These are phyloP conservation scores for Malassezia slooffiae DNA, from an alignment of 1,284 basidiomycete species.

Conservation along the genomic window DNA sequence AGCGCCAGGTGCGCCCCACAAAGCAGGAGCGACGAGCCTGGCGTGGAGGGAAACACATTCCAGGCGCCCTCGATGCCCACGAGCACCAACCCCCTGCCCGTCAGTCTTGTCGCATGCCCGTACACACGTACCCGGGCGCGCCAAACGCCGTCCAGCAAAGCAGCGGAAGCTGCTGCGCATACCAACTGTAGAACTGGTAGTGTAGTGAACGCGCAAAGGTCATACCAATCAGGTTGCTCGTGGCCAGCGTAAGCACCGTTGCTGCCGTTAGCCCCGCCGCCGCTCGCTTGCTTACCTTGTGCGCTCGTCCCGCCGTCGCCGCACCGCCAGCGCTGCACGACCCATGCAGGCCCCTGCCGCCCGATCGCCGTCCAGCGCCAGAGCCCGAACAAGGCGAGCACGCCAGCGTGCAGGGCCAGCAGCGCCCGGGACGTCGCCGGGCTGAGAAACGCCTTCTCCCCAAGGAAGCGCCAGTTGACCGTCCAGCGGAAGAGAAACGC, in stretches of 20 bases:
- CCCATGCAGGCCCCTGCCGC: conserved; percentile 56
- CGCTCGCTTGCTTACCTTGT: not conserved
- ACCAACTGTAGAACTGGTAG: conserved; percentile 98
- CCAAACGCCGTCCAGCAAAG: conserved; percentile 68
- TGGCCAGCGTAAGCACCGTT: conserved; percentile 69
- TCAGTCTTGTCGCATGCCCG: not conserved
- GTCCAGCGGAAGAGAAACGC: conserved; percentile 93
- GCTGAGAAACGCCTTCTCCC: conserved; percentile 64
- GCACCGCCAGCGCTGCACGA: conserved; percentile 51
- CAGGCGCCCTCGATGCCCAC: conserved; percentile 25
- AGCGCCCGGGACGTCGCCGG: conserved; percentile 57
- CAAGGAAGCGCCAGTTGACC: conserved; percentile 87
- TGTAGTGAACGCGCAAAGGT: conserved; percentile 87
- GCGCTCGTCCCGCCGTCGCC: too few relatives aligned
- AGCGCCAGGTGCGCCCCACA: conserved; percentile 20
- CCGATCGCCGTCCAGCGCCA: conserved; percentile 58
- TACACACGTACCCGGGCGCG: not conserved
- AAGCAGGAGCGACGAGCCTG: conserved; percentile 21
- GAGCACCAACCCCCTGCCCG: conserved; percentile 3
- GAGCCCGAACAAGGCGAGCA: conserved; percentile 60
- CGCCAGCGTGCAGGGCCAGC: conserved; percentile 57
- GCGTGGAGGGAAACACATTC: conserved; percentile 33
- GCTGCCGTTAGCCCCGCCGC: conserved; percentile 53
- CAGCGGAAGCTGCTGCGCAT: conserved; percentile 82
- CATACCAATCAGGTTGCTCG: conserved; percentile 83